Percentiles rank a stretch among this genome's conserved stretches.
Evolutionary conservation across 495 filamentous ascomycete genomes (phyloP).

Genomic region (Friedmanniomyces simplex): DNA sequence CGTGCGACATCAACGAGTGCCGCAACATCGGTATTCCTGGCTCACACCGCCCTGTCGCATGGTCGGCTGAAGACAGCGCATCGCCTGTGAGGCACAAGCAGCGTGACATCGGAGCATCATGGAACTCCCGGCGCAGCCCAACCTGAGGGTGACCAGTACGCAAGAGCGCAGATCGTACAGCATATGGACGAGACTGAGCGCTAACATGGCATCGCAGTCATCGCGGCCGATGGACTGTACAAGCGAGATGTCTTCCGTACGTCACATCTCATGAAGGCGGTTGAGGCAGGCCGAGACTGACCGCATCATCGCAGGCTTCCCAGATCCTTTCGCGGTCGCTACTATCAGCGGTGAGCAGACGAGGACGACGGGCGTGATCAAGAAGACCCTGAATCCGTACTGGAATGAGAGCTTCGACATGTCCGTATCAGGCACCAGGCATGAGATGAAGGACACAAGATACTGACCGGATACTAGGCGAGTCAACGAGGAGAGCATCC

Average conservation of each 20-base stretch:
- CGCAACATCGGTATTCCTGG: background rate
- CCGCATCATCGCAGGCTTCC: slow-evolving; percentile 57
- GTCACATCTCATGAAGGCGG: slow-evolving; percentile 28
- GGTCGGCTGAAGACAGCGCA: background rate
- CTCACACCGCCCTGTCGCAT: background rate
- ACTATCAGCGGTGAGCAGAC: slow-evolving; percentile 96
- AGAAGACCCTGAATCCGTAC: slow-evolving; percentile 94
- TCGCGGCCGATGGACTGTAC: slow-evolving; percentile 96
- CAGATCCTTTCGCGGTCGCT: slow-evolving; percentile 94
- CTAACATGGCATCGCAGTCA: slow-evolving; percentile 54
- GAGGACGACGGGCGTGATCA: slow-evolving; percentile 87
- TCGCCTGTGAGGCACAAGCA: background rate
- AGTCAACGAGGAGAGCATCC: slow-evolving; percentile 86
- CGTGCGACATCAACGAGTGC: background rate
- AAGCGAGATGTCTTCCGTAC: slow-evolving; percentile 98
- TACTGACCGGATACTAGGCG: slow-evolving; percentile 40
- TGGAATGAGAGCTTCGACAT: slow-evolving; percentile 99
- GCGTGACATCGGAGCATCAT: slow-evolving; percentile 14
- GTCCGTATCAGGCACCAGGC: slow-evolving; percentile 42
- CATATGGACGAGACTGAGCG: slow-evolving; percentile 3
- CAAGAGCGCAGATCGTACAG: background rate
- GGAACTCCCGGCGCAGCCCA: slow-evolving; percentile 40
- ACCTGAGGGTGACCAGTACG: slow-evolving; percentile 57
- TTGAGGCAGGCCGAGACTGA: slow-evolving; percentile 3
- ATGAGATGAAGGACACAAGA: background rate